phyloP scores from a whole-genome alignment of 768 basidiomycete species.

The Psilocybe cyanescens region DNA sequence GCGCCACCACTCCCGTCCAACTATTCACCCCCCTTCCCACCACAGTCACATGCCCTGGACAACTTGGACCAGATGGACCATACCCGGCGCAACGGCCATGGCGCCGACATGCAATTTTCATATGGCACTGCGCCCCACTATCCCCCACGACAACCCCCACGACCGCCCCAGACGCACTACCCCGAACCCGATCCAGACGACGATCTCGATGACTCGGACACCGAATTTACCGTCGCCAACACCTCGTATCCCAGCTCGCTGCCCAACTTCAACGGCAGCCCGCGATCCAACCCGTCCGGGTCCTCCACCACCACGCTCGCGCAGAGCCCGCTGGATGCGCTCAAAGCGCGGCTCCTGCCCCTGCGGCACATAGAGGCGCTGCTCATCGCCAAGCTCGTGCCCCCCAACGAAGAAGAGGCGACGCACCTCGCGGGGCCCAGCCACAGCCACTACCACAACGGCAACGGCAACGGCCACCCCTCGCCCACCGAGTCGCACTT shows the following conservation, averaged over 20 bases:
- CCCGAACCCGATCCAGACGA: slow-evolving; percentile 23
- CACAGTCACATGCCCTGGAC: slow-evolving; percentile 20
- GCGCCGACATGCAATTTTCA: slow-evolving; percentile 27
- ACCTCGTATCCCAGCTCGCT: slow-evolving; percentile 16
- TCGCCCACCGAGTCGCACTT: slow-evolving; percentile 24
- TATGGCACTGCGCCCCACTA: slow-evolving; percentile 26
- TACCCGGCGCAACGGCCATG: slow-evolving; percentile 20
- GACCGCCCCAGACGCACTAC: slow-evolving; percentile 23
- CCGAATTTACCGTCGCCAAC: slow-evolving; percentile 23
- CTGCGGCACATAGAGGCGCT: slow-evolving; percentile 72
- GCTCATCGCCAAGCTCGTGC: slow-evolving; percentile 71
- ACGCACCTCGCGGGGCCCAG: slow-evolving; percentile 38
- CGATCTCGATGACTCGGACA: slow-evolving; percentile 27
- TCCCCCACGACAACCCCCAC: slow-evolving; percentile 23
- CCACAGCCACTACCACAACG: slow-evolving; percentile 5
- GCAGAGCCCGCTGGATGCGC: slow-evolving; percentile 49
- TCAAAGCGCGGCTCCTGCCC: slow-evolving; percentile 65
- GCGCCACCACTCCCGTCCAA: slow-evolving; percentile 18
- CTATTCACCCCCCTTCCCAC: slow-evolving; percentile 25
- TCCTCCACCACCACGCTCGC: slow-evolving; percentile 26
- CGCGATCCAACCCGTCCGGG: slow-evolving; percentile 24
- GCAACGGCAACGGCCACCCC: slow-evolving; percentile 14
- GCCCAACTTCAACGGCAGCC: slow-evolving; percentile 21
- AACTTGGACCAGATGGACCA: slow-evolving; percentile 15
- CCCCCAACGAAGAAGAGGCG: slow-evolving; percentile 65